Base-by-base conservation (phyloP, 176 grass and related monocot genomes). In the Oryza officinalis region DNA sequence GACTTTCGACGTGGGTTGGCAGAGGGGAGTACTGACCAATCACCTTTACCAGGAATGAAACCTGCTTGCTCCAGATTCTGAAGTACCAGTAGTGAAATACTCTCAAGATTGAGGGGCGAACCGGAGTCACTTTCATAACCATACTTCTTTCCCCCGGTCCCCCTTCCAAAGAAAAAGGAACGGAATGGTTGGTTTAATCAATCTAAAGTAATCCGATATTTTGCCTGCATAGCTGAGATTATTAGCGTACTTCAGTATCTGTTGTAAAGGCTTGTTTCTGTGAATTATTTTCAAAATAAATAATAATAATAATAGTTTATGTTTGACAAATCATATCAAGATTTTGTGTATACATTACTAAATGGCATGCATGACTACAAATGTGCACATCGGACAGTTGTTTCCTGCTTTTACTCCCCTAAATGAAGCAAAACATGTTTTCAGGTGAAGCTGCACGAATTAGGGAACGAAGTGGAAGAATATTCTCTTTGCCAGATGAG, bases 361-460 rank as follows among this genome's bases (percentile, higher is more conserved):
- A 17, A 54, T 80, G 3, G 22, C 79, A 59, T 61, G 17, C 13
- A 41, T 59, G 44, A 41, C n/a, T 78, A 43, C 68, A 22, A 49
- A 47, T 50, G 66, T 22, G 28, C 15, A 65, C 2, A 8, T n/a
- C 14, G 6, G 50, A 25, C 23, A 33, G 0, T 20, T 77, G 25
- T 67, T 71, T 60, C 23, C 49, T 30, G 23, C 31, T 78, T 44
- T 47, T 70, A 33, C 31, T 68, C 69, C 45, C 13, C 5, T 44
- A 78, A 80, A 75, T 80, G 27, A 79, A 64, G 85, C 17, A 79
- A 88, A 71, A 6, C 50, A 74, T 49, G 76, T 79, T 84, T 74
- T 31, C 77, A 96, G 94, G 86, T 82, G 94, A 96, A 89, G 94
- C 90, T 44, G 67, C 65, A 8, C 83, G 91, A 74, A 96, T 96